Conservation (phyloP, 192 early-diverging fungal genomes). For the Diversispora eburnea region DNA sequence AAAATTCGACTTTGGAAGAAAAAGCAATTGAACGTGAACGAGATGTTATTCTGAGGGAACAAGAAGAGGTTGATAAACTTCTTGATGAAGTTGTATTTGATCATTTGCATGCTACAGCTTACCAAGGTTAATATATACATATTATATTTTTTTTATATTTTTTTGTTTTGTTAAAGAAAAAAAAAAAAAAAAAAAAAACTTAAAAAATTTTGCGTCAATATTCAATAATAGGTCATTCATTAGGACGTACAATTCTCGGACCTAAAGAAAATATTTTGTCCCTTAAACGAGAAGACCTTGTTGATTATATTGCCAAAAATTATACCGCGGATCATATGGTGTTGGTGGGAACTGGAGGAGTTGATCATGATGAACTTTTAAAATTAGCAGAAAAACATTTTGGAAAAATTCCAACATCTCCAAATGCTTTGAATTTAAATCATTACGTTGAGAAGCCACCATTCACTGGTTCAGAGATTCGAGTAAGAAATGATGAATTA, state of each 20-base stretch:
- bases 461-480: slow-evolving; percentile 90
- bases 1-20: slow-evolving; percentile 78
- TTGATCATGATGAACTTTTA: slow-evolving; percentile 92
- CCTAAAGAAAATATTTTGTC: slow-evolving; percentile 91
- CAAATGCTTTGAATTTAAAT: slow-evolving; percentile 44
- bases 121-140: slow-evolving; percentile 54
- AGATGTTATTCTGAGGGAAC: slow-evolving; percentile 94
- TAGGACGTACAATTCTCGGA: slow-evolving; percentile 93
- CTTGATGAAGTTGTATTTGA: slow-evolving; percentile 99
- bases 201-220: background rate
- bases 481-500: slow-evolving; percentile 83
- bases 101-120: slow-evolving; percentile 94
- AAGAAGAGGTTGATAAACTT: slow-evolving; percentile 88
- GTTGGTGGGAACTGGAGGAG: slow-evolving; percentile 85
- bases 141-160: background rate
- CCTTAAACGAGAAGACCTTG: slow-evolving; percentile 80
- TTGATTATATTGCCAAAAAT: slow-evolving; percentile 87
- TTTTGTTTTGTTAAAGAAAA: too few relatives aligned
- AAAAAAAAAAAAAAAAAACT: background rate
- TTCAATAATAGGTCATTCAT: slow-evolving; percentile 30
- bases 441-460: slow-evolving; percentile 54
- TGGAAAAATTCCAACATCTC: slow-evolving; percentile 63
- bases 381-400: slow-evolving; percentile 93
- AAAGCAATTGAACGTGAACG: slow-evolving; percentile 94
- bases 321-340: slow-evolving; percentile 98